A percentile compares a stretch with the other conserved stretches of the same genome.
These are phyloP conservation scores for Globisporangium solare DNA, from an alignment of 352 stramenopile species.

Conservation along the genomic window DNA sequence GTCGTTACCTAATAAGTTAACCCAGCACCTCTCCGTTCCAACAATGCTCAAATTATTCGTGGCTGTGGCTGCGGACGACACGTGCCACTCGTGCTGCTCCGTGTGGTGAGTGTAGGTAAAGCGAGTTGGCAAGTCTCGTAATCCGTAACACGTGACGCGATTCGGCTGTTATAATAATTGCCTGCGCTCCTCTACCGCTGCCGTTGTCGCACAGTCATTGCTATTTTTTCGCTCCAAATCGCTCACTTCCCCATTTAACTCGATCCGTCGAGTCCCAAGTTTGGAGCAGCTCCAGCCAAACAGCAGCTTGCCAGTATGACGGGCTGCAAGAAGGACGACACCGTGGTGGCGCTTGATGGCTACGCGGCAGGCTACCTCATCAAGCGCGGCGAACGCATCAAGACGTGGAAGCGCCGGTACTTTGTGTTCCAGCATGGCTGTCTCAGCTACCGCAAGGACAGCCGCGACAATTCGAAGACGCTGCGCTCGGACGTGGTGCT, in stretches of 20 bases:
- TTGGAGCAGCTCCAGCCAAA: neutral
- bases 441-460: conserved; percentile 60
- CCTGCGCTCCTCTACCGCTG: neutral
- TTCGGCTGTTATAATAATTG: too few species aligned
- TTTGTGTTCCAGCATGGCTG: conserved; percentile 71
- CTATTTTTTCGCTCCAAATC: neutral
- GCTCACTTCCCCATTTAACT: conserved; percentile 1
- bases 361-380: conserved; percentile 65
- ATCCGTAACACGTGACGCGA: neutral
- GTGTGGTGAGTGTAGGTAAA: too few species aligned
- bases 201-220: neutral
- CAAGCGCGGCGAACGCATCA: conserved; percentile 64
- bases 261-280: too few species aligned
- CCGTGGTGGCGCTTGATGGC: conserved; percentile 50
- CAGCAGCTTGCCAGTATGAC: conserved; percentile 4
- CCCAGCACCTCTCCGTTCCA: too few species aligned
- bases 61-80: too few species aligned
- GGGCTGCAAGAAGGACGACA: conserved; percentile 14
- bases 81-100: too few species aligned
- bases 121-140: neutral
- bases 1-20: too few species aligned
- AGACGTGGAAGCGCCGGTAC: conserved; percentile 76
- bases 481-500: conserved; percentile 42
- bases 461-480: conserved; percentile 40
- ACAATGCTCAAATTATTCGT: too few species aligned